These are phyloP conservation scores for Podosphaera fusca DNA, from an alignment of 2,329 filamentous ascomycete species.

Conservation along the genomic window DNA sequence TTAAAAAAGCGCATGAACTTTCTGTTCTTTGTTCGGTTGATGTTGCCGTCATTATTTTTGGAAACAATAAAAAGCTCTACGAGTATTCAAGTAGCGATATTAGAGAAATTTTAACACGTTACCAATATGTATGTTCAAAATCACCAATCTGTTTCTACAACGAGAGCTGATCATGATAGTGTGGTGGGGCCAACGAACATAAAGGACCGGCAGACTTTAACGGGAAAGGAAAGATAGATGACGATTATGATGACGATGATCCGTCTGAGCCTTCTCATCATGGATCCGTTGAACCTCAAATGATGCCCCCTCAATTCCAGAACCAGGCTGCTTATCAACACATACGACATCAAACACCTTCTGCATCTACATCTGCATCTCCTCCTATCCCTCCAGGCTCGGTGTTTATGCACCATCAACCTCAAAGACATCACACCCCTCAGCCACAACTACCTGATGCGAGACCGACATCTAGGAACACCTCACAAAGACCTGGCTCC, in stretches of 20 bases:
- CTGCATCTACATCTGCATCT: constrained; percentile 31
- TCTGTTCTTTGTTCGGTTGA: constrained; percentile 96
- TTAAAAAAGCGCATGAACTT: constrained; percentile 98
- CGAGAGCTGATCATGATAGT: constrained; percentile 28
- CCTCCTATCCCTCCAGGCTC: constrained; percentile 48
- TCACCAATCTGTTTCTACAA: background rate
- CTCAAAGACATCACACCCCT: constrained; percentile 50
- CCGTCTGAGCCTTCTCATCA: constrained; percentile 35
- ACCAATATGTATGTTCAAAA: constrained; percentile 56
- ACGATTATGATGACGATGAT: constrained; percentile 60
- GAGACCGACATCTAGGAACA: constrained; percentile 58
- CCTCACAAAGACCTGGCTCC: constrained; percentile 51
- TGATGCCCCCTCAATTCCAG: constrained; percentile 50
- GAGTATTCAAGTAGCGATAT: constrained; percentile 93
- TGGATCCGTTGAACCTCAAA: constrained; percentile 25
- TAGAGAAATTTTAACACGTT: constrained; percentile 66
- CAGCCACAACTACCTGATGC: constrained; percentile 49
- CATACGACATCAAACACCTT: constrained; percentile 61
- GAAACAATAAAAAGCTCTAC: constrained; percentile 96
- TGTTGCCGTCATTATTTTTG: constrained; percentile 95
- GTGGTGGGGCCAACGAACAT: constrained; percentile 81
- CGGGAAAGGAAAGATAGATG: constrained; percentile 50
- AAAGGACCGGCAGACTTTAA: constrained; percentile 88
- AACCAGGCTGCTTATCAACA: constrained; percentile 51
- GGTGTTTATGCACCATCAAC: constrained; percentile 19